These are phyloP conservation scores for Saturnispora zaruensis DNA, from an alignment of 805 yeast species.

Conservation along the genomic window DNA sequence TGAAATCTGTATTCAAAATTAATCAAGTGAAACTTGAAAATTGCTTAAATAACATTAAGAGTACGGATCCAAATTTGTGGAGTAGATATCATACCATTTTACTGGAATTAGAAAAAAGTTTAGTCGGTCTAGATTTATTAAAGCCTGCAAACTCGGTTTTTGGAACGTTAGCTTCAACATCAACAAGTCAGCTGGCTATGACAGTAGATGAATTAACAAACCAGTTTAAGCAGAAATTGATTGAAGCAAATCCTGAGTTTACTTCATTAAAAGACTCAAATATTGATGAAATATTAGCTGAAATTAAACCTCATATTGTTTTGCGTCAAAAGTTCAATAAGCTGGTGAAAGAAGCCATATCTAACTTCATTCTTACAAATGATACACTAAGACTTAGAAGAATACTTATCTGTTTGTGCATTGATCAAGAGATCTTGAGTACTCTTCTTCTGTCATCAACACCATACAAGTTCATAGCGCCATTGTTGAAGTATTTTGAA, in stretches of 20 bases:
- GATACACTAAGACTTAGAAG: conserved; percentile 40
- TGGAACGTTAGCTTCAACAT: conserved; percentile 3
- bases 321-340: conserved; percentile 34
- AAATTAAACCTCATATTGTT: conserved; percentile 39
- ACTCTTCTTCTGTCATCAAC: conserved; percentile 33
- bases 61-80: conserved; percentile 15
- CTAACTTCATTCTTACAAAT: conserved; percentile 31
- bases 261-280: conserved; percentile 45
- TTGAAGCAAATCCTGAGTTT: conserved; percentile 39
- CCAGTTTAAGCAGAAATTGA: conserved; percentile 19
- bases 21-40: conserved; percentile 23
- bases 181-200: neutral
- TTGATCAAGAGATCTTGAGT: conserved; percentile 35
- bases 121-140: conserved; percentile 19
- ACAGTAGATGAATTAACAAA: conserved; percentile 12
- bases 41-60: conserved; percentile 16
- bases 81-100: conserved; percentile 13
- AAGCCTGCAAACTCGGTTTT: conserved; percentile 12
- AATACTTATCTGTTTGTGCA: conserved; percentile 42
- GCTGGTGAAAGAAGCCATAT: conserved; percentile 26
- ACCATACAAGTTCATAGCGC: conserved; percentile 35
- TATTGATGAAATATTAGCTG: conserved; percentile 39
- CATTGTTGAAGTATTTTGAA: conserved; percentile 47
- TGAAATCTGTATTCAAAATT: conserved; percentile 21
- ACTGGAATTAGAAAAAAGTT: conserved; percentile 14